Conservation (phyloP, 208 protist genomes). For the Leishmania mexicana region DNA sequence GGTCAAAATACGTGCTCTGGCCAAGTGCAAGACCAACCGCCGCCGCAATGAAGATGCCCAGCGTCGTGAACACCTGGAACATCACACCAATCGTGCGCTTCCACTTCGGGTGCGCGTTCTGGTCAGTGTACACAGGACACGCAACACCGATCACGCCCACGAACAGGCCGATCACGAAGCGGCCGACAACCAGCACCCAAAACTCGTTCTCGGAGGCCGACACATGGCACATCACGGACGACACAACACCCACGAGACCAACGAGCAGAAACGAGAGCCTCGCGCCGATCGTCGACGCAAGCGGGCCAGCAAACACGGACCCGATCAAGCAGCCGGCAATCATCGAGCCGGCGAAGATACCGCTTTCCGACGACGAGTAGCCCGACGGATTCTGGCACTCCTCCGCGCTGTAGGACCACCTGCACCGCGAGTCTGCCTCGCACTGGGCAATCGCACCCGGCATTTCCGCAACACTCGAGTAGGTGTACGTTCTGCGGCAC, state of each 20-base stretch:
- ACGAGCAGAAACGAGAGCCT: slow-evolving; percentile 62
- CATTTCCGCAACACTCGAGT: background rate
- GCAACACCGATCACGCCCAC: slow-evolving; percentile 69
- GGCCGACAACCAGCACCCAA: slow-evolving; percentile 68
- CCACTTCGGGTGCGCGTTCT: slow-evolving; percentile 70
- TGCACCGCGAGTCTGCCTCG: slow-evolving; percentile 39
- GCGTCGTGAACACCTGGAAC: slow-evolving; percentile 83
- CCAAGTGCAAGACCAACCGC: slow-evolving; percentile 60
- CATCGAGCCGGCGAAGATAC: slow-evolving; percentile 85
- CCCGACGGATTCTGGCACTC: slow-evolving; percentile 61
- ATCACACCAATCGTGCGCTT: slow-evolving; percentile 64
- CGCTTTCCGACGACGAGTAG: slow-evolving; percentile 58
- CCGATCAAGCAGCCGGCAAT: slow-evolving; percentile 83
- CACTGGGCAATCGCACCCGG: slow-evolving; percentile 10
- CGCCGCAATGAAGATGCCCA: slow-evolving; percentile 85
- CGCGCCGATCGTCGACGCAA: slow-evolving; percentile 48
- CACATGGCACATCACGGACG: slow-evolving; percentile 70
- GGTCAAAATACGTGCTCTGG: slow-evolving; percentile 42
- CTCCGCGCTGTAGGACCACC: slow-evolving; percentile 49
- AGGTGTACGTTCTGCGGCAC: slow-evolving; percentile 32
- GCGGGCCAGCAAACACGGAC: slow-evolving; percentile 59
- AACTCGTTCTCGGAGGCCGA: slow-evolving; percentile 55
- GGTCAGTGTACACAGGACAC: slow-evolving; percentile 73
- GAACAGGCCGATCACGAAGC: slow-evolving; percentile 73
- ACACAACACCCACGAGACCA: slow-evolving; percentile 55